These are phyloP conservation scores for Blastomyces gilchristii DNA, from an alignment of 2,329 filamentous ascomycete species.

Conservation along the genomic window DNA sequence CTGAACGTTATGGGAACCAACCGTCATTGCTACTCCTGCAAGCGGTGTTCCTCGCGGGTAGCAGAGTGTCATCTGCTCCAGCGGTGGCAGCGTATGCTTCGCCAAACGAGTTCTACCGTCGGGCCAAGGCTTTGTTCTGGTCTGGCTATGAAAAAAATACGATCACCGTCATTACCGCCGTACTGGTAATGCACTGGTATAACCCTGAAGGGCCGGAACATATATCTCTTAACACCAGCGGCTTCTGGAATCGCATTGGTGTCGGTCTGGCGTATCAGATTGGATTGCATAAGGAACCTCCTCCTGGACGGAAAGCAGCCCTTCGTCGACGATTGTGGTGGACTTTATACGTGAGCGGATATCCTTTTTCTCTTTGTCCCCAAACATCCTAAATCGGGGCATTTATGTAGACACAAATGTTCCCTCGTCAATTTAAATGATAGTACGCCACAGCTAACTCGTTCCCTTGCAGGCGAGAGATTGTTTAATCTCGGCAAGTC, in stretches of 20 bases:
- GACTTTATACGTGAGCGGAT: constrained; percentile 31
- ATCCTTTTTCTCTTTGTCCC: not conserved
- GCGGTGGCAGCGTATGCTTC: constrained; percentile 22
- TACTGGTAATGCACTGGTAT: constrained; percentile 27
- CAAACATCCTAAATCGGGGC: not conserved
- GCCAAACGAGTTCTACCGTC: constrained; percentile 24
- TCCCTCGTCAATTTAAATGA: not conserved
- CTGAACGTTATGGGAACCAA: constrained; percentile 19
- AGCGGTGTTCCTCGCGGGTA: constrained; percentile 35
- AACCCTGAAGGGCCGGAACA: constrained; percentile 28
- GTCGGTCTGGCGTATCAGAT: constrained; percentile 37
- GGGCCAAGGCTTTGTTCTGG: constrained; percentile 28
- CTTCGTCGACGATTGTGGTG: constrained; percentile 36
- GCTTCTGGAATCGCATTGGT: constrained; percentile 37
- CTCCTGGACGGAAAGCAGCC: constrained; percentile 25
- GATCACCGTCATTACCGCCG: constrained; percentile 24
- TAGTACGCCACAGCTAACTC: not conserved
- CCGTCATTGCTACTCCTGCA: constrained; percentile 28
- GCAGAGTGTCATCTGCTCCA: constrained; percentile 30
- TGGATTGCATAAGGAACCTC: constrained; percentile 36
- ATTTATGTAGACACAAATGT: not conserved
- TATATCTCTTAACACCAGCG: constrained; percentile 35
- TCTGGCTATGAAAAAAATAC: constrained; percentile 26
- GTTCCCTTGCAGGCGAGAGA: constrained; percentile 24
- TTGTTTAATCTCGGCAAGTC: constrained; percentile 34